A percentile compares a stretch with the other conserved stretches of the same genome.
Conservation (phyloP, 164 flowering plant species). For the Macadamia integrifolia region DNA sequence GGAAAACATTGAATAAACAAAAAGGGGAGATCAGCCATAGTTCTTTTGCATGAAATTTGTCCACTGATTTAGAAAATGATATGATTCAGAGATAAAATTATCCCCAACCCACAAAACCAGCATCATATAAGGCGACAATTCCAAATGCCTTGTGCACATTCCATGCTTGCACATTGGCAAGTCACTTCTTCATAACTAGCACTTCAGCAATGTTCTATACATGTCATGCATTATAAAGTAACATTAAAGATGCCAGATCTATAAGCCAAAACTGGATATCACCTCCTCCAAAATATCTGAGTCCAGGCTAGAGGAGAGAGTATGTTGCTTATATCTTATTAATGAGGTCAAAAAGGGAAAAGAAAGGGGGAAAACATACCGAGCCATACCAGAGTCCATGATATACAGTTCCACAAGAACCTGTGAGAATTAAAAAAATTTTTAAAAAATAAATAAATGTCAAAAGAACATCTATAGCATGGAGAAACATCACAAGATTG, state of each 20-base stretch:
- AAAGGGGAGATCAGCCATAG: not conserved
- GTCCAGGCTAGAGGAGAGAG: not conserved
- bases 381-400: constrained; percentile 99
- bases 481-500: no score
- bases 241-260: not conserved
- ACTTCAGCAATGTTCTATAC: not conserved
- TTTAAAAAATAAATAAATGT: no score
- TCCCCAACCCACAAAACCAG: not conserved
- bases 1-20: not conserved
- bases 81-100: not conserved
- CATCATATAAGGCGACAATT: not conserved
- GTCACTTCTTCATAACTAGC: not conserved
- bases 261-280: not conserved
- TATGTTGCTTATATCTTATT: not conserved
- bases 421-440: constrained; percentile 34
- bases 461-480: not conserved
- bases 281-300: not conserved
- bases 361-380: constrained; percentile 55
- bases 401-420: constrained; percentile 99
- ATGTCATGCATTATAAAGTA: not conserved
- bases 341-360: constrained; percentile 13
- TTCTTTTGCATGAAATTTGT: not conserved
- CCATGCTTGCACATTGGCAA: not conserved
- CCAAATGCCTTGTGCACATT: not conserved
- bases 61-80: not conserved